Conservation (phyloP, 129 eudicot genomes). For the Flaveria bidentis region DNA sequence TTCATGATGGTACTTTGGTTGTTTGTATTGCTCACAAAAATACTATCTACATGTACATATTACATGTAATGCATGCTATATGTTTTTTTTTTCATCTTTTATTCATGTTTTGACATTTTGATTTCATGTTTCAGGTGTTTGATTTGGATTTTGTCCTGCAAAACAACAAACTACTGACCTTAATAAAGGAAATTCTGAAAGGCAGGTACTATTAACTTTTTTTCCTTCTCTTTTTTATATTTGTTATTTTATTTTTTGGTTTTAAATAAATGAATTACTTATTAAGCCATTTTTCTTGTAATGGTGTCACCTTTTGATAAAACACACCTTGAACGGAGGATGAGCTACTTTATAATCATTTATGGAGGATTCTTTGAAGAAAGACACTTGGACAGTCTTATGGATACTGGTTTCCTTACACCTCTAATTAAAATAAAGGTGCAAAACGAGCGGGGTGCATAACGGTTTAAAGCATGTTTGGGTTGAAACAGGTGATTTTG, state of each 20-base stretch:
- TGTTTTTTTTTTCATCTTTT: not conserved
- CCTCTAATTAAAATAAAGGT: not conserved
- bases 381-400: not conserved
- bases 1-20: not conserved
- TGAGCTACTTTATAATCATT: conserved; percentile 10
- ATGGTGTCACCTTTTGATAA: not conserved
- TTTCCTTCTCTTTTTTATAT: not conserved
- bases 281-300: not conserved
- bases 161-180: not conserved
- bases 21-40: not conserved
- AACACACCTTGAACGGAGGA: not conserved
- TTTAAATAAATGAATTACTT: not conserved
- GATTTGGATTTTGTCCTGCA: not conserved
- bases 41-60: not conserved
- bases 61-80: not conserved
- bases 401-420: no score
- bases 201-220: not conserved
- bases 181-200: not conserved
- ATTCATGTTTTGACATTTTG: not conserved
- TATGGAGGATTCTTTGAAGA: conserved; percentile 18
- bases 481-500: not conserved
- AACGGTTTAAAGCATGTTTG: not conserved
- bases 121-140: conserved; percentile 6
- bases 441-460: not conserved
- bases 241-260: not conserved